phyloP scores from a whole-genome alignment of 495 filamentous ascomycete species.

The Annulohypoxylon nitens region DNA sequence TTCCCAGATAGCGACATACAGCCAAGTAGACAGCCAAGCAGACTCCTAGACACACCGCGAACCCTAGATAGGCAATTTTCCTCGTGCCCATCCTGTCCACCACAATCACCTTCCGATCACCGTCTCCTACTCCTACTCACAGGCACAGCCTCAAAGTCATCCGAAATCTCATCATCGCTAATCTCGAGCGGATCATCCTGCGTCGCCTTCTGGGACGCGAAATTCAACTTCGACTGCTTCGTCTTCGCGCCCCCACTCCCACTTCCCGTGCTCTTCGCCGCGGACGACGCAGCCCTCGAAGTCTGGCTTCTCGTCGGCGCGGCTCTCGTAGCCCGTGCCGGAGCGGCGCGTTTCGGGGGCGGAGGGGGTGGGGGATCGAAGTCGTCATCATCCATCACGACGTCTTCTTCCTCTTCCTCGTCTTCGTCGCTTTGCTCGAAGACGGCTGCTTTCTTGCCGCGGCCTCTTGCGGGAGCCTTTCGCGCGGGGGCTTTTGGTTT shows the following conservation, averaged over 20 bases:
- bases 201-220: slow-evolving; percentile 65
- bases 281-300: slow-evolving; percentile 50
- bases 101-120: no score
- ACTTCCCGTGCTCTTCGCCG: not conserved
- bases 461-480: slow-evolving; percentile 48
- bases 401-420: slow-evolving; percentile 73
- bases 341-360: slow-evolving; percentile 54
- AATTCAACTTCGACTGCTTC: slow-evolving; percentile 79
- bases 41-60: not conserved
- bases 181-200: slow-evolving; percentile 66
- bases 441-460: slow-evolving; percentile 55
- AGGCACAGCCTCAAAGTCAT: slow-evolving; percentile 79
- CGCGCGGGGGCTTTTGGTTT: slow-evolving; percentile 57
- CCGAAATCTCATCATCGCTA: slow-evolving; percentile 82
- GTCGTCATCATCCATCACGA: slow-evolving; percentile 73
- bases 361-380: slow-evolving; percentile 60
- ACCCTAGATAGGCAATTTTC: not conserved
- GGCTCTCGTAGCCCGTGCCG: slow-evolving; percentile 49
- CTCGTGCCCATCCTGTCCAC: not conserved
- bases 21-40: not conserved
- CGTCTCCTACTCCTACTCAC: slow-evolving; percentile 49
- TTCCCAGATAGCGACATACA: not conserved
- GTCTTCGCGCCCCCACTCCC: slow-evolving; percentile 49
- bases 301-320: slow-evolving; percentile 59
- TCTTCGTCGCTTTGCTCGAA: slow-evolving; percentile 71